These are phyloP conservation scores for Ascochyta pisi DNA, from an alignment of 2,329 filamentous ascomycete species.

Conservation along the genomic window DNA sequence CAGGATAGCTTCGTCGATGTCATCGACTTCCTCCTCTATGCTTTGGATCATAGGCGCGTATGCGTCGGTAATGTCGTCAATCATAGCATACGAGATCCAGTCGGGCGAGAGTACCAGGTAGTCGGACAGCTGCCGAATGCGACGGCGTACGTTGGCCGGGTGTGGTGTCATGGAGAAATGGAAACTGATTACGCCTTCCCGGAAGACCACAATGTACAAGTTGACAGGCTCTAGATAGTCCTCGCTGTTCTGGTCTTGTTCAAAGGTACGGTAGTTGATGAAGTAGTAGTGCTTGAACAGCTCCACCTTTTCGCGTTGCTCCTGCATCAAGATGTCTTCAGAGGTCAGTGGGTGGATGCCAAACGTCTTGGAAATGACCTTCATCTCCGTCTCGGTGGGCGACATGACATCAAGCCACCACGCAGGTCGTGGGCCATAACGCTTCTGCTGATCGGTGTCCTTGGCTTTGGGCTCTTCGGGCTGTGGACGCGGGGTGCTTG, in stretches of 20 bases:
- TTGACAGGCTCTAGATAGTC: constrained; percentile 95
- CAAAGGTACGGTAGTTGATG: constrained; percentile 97
- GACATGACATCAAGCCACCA: constrained; percentile 96
- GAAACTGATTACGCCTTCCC: constrained; percentile 93
- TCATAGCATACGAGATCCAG: constrained; percentile 98
- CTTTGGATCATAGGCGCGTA: constrained; percentile 90
- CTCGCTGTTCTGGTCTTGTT: constrained; percentile 88
- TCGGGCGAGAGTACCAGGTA: constrained; percentile 92
- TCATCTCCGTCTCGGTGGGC: constrained; percentile 95
- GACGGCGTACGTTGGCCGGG: constrained; percentile 90
- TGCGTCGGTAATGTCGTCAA: constrained; percentile 97
- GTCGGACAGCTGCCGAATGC: constrained; percentile 91
- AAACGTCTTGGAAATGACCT: constrained; percentile 87
- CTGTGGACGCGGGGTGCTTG: constrained; percentile 61
- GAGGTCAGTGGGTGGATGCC: constrained; percentile 94
- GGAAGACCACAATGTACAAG: constrained; percentile 96
- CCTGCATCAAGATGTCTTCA: constrained; percentile 97
- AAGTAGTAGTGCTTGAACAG: constrained; percentile 98
- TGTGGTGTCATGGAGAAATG: constrained; percentile 97
- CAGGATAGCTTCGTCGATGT: constrained; percentile 92
- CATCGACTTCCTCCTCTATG: constrained; percentile 95
- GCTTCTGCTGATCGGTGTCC: constrained; percentile 40
- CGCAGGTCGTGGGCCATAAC: constrained; percentile 79
- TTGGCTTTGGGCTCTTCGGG: constrained; percentile 25
- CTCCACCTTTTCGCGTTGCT: constrained; percentile 97